Percentiles rank a stretch among this genome's conserved stretches.
phyloP scores from a whole-genome alignment of 768 basidiomycete species.

The Panus rudis region DNA sequence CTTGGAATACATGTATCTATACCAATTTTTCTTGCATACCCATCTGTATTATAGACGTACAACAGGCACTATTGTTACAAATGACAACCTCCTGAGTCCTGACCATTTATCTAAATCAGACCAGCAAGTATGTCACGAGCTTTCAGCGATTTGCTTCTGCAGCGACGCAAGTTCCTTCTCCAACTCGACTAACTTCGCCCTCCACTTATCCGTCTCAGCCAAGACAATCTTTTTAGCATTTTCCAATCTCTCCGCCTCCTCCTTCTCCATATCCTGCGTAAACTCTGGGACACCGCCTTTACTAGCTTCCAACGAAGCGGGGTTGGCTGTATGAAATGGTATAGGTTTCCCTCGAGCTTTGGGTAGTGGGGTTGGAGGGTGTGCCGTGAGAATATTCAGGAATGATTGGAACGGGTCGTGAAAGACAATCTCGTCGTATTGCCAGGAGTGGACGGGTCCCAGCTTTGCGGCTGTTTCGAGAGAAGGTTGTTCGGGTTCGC shows the following conservation, averaged over 20 bases:
- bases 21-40: background rate
- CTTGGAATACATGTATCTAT: too few species aligned
- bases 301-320: slow-evolving; percentile 54
- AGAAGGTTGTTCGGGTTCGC: slow-evolving; percentile 61
- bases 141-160: slow-evolving; percentile 42
- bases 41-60: slow-evolving; percentile 1
- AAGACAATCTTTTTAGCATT: slow-evolving; percentile 64
- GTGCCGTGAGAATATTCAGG: slow-evolving; percentile 69
- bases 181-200: slow-evolving; percentile 58
- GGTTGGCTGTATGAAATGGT: slow-evolving; percentile 59
- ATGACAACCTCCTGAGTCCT: background rate
- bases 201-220: slow-evolving; percentile 72
- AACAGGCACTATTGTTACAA: background rate
- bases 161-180: slow-evolving; percentile 76
- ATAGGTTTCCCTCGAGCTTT: slow-evolving; percentile 52
- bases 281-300: slow-evolving; percentile 77
- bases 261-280: slow-evolving; percentile 75
- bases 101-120: background rate
- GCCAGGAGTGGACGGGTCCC: slow-evolving; percentile 92
- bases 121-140: background rate
- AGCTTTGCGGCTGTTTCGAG: slow-evolving; percentile 58
- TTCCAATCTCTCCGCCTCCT: slow-evolving; percentile 76
- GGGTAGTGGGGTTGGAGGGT: slow-evolving; percentile 80
- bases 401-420: slow-evolving; percentile 87
- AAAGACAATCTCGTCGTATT: slow-evolving; percentile 98